Base-by-base conservation (phyloP, 345 rosid genomes). In the Erucastrum elatum region DNA sequence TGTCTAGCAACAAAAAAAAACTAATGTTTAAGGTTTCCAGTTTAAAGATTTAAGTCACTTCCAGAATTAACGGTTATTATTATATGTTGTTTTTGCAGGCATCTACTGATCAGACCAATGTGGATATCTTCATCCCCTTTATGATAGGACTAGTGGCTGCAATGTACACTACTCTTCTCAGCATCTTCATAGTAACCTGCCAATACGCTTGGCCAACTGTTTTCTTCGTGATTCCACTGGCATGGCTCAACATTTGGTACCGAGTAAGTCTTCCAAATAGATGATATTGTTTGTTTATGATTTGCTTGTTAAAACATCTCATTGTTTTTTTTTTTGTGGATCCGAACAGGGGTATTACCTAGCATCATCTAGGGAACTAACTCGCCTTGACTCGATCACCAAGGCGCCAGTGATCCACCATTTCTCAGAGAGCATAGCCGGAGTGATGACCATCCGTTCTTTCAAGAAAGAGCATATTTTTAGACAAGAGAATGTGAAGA, bases 341-440 rank as follows among this genome's bases (percentile, higher is more conserved):
- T 71, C 74, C 74, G 2, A 61, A 44, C 83, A 94, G 98, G 91
- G 90, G 4, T 94, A 89, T 85, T 94, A 84, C 86, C 90, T 94
- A 31, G 87, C 98, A 77, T 72, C 97, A 21, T 90, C 98, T 44
- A 86, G 98, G 60, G 98, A 94, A 77, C 77, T 94, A 35, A 94
- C 98, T 66, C 97, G 97, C 31, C 90, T 94, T 4, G 98, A 94
- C 79, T 94, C 98, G 0, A 94, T 94, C 75, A 92, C 98, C n/a
- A 94, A 92, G 80, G 98, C 98, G 2, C 98, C 98, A 26, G 87
- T 94, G 39, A 92, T 94, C 77, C 97, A 94, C 85, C 97, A 94
- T 78, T 94, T 94, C 88, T 94, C 98, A 1, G 97, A 94, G 80
- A 94, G 94, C 80, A 90, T 94, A 41, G 88, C 95, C 0, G 98